phyloP scores from a whole-genome alignment of 2,329 filamentous ascomycete species.

The Fusarium zealandicum region DNA sequence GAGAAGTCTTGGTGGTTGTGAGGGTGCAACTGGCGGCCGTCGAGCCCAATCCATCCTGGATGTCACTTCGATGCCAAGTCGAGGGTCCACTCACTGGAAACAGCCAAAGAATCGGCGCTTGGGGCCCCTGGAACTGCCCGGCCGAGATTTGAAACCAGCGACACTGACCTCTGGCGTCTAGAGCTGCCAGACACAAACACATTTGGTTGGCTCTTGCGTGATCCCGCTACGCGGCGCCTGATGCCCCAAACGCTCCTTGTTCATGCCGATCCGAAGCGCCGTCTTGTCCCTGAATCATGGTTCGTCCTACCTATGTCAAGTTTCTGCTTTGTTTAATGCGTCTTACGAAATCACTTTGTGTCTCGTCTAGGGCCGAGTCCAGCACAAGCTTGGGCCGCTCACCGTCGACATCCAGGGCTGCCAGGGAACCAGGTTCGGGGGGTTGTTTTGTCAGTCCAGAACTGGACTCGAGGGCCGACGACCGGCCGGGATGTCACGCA shows the following conservation, averaged over 20 bases:
- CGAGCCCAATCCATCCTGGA: too few relatives aligned
- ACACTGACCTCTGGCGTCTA: slow-evolving; percentile 30
- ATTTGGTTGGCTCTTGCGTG: slow-evolving; percentile 28
- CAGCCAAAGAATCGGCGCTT: slow-evolving; percentile 32
- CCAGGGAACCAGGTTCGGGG: slow-evolving; percentile 13
- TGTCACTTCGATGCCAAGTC: slow-evolving; percentile 15
- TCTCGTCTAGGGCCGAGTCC: slow-evolving; percentile 1
- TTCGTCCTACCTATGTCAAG: slow-evolving; percentile 10
- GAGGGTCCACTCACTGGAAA: slow-evolving; percentile 34
- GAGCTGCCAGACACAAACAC: slow-evolving; percentile 23
- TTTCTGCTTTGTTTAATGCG: slow-evolving; percentile 9
- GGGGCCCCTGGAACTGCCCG: slow-evolving; percentile 27
- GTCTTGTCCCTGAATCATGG: slow-evolving; percentile 2
- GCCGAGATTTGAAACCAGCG: slow-evolving; percentile 31
- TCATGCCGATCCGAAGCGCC: slow-evolving; percentile 30
- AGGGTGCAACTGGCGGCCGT: slow-evolving; percentile 24
- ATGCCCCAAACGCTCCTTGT: slow-evolving; percentile 18
- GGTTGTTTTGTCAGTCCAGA: slow-evolving; percentile 35
- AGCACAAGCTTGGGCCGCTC: neutral
- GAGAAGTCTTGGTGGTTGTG: slow-evolving; percentile 1
- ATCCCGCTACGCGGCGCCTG: slow-evolving; percentile 15
- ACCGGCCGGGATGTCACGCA: slow-evolving; percentile 31
- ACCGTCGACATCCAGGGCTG: slow-evolving; percentile 20
- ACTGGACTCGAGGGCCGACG: slow-evolving; percentile 32
- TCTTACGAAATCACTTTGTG: slow-evolving; percentile 15